These are phyloP conservation scores for Fraxinus excelsior DNA, from an alignment of 257 asterid genomes.

Conservation along the genomic window DNA sequence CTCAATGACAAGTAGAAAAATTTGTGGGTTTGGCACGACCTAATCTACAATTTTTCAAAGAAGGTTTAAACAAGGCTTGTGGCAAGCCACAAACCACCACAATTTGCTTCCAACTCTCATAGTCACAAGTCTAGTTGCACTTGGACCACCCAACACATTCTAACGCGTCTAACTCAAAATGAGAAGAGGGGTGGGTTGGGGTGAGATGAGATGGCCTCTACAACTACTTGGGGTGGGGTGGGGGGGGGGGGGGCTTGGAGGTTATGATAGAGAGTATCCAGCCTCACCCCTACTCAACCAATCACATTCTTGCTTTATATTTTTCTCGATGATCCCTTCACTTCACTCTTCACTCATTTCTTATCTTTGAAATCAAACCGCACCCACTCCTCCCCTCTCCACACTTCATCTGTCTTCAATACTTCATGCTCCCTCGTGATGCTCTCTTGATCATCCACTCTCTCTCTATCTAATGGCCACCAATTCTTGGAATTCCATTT, in stretches of 20 bases:
- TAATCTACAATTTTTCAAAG: no score
- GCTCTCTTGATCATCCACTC: neutral
- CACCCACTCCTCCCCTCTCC: neutral
- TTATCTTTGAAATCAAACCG: slow-evolving; percentile 45
- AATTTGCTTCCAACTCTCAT: no score
- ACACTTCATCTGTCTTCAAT: neutral
- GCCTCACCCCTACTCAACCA: slow-evolving; percentile 54
- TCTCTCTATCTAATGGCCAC: slow-evolving; percentile 55
- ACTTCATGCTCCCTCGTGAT: neutral
- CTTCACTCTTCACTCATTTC: slow-evolving; percentile 62
- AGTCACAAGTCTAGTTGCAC: no score
- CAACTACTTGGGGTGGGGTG: no score
- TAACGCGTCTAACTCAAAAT: no score
- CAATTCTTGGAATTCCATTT: slow-evolving; percentile 54
- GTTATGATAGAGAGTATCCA: slow-evolving; percentile 36
- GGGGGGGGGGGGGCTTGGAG: neutral
- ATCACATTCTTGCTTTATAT: slow-evolving; percentile 50
- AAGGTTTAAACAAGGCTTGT: no score
- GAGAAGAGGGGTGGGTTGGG: no score
- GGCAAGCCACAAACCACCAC: no score
- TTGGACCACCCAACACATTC: no score
- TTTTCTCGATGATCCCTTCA: slow-evolving; percentile 36
- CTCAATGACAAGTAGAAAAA: no score
- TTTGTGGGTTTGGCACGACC: no score
- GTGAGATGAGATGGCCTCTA: no score